Conservation (phyloP, 768 basidiomycete species). For the Stropharia rugosoannulata region DNA sequence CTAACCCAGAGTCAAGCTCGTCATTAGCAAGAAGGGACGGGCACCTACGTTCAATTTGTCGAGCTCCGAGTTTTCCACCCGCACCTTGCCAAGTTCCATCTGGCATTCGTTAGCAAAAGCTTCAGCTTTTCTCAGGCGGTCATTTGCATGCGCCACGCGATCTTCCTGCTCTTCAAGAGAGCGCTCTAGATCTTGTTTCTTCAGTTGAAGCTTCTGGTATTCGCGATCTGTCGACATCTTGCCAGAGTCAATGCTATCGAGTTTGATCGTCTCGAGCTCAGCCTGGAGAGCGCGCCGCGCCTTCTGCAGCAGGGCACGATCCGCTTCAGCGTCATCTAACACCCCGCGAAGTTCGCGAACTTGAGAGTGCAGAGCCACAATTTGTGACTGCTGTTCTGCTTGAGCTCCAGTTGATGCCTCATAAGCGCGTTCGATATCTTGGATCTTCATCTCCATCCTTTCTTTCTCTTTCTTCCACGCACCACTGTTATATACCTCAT, state of each 20-base stretch:
- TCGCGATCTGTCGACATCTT: constrained; percentile 73
- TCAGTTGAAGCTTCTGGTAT: constrained; percentile 70
- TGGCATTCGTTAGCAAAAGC: constrained; percentile 73
- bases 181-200: constrained; percentile 81
- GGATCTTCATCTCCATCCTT: constrained; percentile 80
- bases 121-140: constrained; percentile 83
- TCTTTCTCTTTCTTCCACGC: constrained; percentile 90
- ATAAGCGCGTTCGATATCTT: constrained; percentile 71
- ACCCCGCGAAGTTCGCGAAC: constrained; percentile 80
- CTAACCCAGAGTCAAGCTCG: constrained; percentile 33
- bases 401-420: constrained; percentile 71
- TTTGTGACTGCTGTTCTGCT: constrained; percentile 81
- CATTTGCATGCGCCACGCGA: constrained; percentile 66
- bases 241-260: constrained; percentile 68
- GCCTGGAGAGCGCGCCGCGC: constrained; percentile 79
- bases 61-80: constrained; percentile 80
- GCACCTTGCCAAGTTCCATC: constrained; percentile 69
- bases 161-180: constrained; percentile 79
- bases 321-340: constrained; percentile 84
- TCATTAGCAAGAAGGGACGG: neutral
- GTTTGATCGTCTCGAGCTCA: constrained; percentile 77
- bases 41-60: constrained; percentile 70
- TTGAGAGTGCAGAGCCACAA: constrained; percentile 82
- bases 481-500: constrained; percentile 74
- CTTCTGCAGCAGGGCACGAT: constrained; percentile 75